Evolutionary conservation across 768 basidiomycete genomes (phyloP).

Genomic region (Boletus insuetus): DNA sequence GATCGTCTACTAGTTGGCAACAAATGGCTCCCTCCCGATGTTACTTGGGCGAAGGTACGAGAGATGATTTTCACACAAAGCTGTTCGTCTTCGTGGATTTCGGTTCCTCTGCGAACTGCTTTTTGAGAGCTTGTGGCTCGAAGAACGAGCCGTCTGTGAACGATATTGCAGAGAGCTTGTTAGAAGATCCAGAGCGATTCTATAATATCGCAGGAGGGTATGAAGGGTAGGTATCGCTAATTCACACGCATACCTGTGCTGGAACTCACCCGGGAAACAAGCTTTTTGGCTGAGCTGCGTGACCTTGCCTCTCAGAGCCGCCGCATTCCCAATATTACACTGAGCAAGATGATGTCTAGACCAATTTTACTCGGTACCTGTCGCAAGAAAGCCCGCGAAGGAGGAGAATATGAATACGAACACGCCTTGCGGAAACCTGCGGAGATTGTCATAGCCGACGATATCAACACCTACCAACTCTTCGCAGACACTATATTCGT

Average conservation of each 20-base stretch:
- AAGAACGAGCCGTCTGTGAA: constrained; percentile 80
- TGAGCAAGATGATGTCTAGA: constrained; percentile 60
- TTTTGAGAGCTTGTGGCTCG: constrained; percentile 84
- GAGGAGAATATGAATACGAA: constrained; percentile 55
- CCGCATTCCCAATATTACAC: constrained; percentile 44
- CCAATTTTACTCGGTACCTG: constrained; percentile 72
- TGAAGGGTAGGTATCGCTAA: constrained; percentile 47
- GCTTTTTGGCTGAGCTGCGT: constrained; percentile 79
- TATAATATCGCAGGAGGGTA: constrained; percentile 63
- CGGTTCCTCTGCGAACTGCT: constrained; percentile 71
- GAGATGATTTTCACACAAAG: constrained; percentile 63
- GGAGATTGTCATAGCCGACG: constrained; percentile 79
- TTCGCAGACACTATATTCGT: constrained; percentile 72
- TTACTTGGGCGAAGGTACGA: constrained; percentile 53
- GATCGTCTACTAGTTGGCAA: neutral
- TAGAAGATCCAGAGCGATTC: constrained; percentile 65
- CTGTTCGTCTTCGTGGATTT: constrained; percentile 88
- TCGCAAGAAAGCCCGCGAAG: constrained; percentile 42
- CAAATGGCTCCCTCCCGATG: constrained; percentile 61
- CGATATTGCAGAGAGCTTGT: constrained; percentile 65
- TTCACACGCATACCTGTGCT: neutral
- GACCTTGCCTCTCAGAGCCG: constrained; percentile 71
- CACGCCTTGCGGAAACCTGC: constrained; percentile 64
- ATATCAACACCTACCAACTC: constrained; percentile 68
- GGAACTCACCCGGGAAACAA: constrained; percentile 23